Evolutionary conservation across 1,284 basidiomycete species (phyloP).

Genomic region (Leccinum solheimii): DNA sequence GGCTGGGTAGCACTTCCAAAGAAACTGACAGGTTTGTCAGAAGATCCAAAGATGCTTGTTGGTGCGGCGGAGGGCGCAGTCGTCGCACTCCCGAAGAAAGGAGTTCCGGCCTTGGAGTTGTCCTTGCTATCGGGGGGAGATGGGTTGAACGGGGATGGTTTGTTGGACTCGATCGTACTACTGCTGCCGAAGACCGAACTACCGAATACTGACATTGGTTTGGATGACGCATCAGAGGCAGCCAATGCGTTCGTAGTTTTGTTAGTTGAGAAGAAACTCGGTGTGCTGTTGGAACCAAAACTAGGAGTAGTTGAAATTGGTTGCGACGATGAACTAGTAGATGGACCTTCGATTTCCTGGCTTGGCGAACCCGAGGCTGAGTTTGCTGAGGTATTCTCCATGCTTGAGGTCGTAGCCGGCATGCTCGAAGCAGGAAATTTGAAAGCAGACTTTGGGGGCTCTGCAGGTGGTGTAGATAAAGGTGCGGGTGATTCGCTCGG

Average conservation of each 20-base stretch:
- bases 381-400: slow-evolving; percentile 11
- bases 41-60: slow-evolving; percentile 22
- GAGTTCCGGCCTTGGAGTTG: slow-evolving; percentile 9
- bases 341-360: slow-evolving; percentile 12
- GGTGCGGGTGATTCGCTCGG: slow-evolving; percentile 17
- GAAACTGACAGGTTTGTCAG: slow-evolving; percentile 29
- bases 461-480: slow-evolving; percentile 9
- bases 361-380: background rate
- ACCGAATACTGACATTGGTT: slow-evolving; percentile 29
- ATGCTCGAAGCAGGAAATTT: slow-evolving; percentile 12
- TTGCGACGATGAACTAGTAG: slow-evolving; percentile 9
- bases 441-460: slow-evolving; percentile 26
- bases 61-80: slow-evolving; percentile 12
- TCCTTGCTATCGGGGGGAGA: slow-evolving; percentile 16
- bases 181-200: slow-evolving; percentile 29
- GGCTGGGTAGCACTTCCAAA: slow-evolving; percentile 36
- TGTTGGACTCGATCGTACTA: slow-evolving; percentile 17
- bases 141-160: slow-evolving; percentile 11
- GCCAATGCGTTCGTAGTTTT: slow-evolving; percentile 23
- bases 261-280: slow-evolving; percentile 26
- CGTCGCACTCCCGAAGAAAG: slow-evolving; percentile 24
- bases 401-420: slow-evolving; percentile 5
- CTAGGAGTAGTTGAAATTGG: slow-evolving; percentile 12
- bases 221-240: slow-evolving; percentile 21
- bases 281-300: slow-evolving; percentile 19